phyloP scores from a whole-genome alignment of 139 green algal species.

The Trebouxia sp. region DNA sequence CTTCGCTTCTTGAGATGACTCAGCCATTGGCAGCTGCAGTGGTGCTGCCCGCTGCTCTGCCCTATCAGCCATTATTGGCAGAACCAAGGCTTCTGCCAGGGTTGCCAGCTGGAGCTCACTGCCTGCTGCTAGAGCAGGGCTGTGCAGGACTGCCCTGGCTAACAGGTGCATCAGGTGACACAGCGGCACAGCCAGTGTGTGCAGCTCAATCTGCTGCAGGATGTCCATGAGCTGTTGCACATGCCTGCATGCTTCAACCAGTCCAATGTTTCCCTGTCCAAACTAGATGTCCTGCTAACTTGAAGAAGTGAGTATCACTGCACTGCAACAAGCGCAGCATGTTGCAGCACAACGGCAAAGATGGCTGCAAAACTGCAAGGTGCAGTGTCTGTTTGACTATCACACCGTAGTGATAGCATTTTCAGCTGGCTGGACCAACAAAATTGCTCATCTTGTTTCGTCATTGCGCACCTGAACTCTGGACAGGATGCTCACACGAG shows the following conservation, averaged over 20 bases:
- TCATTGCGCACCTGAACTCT: too few species aligned
- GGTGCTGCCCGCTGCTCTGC: not conserved
- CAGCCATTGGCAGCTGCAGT: not conserved
- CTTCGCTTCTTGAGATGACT: not conserved
- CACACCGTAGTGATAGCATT: too few species aligned
- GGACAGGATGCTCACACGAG: too few species aligned
- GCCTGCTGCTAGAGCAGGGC: conserved; percentile 9
- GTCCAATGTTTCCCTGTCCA: too few species aligned
- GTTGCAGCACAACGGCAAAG: too few species aligned
- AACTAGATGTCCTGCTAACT: too few species aligned
- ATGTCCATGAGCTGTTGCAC: not conserved
- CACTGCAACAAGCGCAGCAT: too few species aligned
- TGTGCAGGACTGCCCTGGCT: conserved; percentile 39
- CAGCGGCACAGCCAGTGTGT: conserved; percentile 40
- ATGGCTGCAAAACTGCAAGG: too few species aligned
- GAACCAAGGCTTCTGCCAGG: conserved; percentile 5
- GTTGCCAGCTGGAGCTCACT: not conserved
- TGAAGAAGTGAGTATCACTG: too few species aligned
- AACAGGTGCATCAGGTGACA: conserved; percentile 51
- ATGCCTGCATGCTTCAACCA: not conserved
- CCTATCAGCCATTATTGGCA: not conserved
- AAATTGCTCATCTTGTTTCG: too few species aligned
- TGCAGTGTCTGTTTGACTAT: too few species aligned
- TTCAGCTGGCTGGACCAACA: too few species aligned
- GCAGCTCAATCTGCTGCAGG: not conserved